Percentiles rank a stretch among this genome's conserved stretches.
Evolutionary conservation across 139 green algal species (phyloP).

Genomic region (Chlorella sorokiniana): DNA sequence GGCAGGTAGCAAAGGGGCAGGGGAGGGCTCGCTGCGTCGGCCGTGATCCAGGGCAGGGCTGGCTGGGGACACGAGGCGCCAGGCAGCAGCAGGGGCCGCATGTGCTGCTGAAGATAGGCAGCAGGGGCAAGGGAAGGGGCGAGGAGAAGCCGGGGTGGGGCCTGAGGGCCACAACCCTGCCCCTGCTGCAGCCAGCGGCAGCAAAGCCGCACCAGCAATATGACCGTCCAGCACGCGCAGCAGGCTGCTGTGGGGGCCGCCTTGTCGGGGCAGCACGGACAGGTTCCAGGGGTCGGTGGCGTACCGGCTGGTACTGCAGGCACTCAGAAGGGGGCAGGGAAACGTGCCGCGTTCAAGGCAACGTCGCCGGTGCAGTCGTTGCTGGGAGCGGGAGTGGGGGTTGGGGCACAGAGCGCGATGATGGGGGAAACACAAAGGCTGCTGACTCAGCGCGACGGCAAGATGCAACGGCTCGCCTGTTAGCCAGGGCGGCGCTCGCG

Average conservation of each 20-base stretch:
- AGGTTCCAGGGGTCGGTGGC: constrained; percentile 75
- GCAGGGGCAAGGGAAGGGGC: too few relatives aligned
- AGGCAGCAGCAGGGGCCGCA: neutral
- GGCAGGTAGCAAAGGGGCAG: neutral
- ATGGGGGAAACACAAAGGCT: too few relatives aligned
- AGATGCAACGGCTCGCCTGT: neutral
- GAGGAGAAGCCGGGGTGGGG: too few relatives aligned
- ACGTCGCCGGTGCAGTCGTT: neutral
- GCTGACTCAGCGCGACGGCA: too few relatives aligned
- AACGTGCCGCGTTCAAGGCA: too few relatives aligned
- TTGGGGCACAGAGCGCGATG: too few relatives aligned
- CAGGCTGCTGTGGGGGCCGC: constrained; percentile 58
- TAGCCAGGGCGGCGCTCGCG: constrained; percentile 19
- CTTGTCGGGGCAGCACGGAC: constrained; percentile 69
- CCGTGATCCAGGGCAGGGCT: too few relatives aligned
- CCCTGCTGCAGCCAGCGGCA: neutral
- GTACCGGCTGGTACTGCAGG: constrained; percentile 36
- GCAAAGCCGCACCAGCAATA: constrained; percentile 48
- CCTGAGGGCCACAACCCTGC: neutral
- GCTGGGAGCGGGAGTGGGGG: too few relatives aligned
- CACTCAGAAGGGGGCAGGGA: neutral
- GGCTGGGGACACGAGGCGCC: too few relatives aligned
- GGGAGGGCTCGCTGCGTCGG: neutral
- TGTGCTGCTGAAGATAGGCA: neutral
- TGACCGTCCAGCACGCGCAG: constrained; percentile 71